phyloP scores from a whole-genome alignment of 805 yeast species.

The Metschnikowia lochheadii region DNA sequence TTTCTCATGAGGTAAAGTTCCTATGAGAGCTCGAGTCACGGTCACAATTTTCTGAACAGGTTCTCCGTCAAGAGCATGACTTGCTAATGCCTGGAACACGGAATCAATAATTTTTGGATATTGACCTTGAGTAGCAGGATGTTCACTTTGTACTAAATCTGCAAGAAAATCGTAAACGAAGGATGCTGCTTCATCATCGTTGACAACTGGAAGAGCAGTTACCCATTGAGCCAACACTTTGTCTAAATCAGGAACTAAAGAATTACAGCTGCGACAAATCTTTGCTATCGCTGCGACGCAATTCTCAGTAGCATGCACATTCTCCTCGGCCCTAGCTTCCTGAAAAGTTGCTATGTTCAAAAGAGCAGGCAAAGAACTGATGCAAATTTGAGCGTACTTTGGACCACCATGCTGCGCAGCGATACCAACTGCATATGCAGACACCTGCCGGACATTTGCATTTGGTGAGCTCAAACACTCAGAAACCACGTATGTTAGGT shows the following conservation, averaged over 20 bases:
- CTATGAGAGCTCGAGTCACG: conserved; percentile 60
- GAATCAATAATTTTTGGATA: conserved; percentile 60
- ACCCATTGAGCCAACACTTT: conserved; percentile 73
- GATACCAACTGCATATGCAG: conserved; percentile 78
- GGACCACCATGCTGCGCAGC: conserved; percentile 80
- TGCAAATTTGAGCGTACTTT: conserved; percentile 55
- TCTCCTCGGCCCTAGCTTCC: conserved; percentile 82
- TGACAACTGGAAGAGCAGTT: conserved; percentile 71
- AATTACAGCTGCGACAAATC: conserved; percentile 63
- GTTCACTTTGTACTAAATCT: conserved; percentile 64
- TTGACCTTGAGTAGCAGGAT: conserved; percentile 52
- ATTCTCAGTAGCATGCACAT: conserved; percentile 82
- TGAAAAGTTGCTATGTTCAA: conserved; percentile 69
- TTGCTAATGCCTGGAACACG: conserved; percentile 71
- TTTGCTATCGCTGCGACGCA: conserved; percentile 81
- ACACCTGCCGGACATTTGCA: conserved; percentile 79
- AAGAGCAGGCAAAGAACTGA: conserved; percentile 71
- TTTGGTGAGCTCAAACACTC: conserved; percentile 62
- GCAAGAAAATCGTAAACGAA: conserved; percentile 73
- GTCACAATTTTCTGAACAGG: conserved; percentile 63
- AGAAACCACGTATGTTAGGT: conserved; percentile 61
- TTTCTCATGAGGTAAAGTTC: conserved; percentile 62
- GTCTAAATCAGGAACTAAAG: conserved; percentile 56
- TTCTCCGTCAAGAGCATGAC: conserved; percentile 62
- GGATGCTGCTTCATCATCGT: conserved; percentile 86